Evolutionary conservation across 129 eudicot species (phyloP), one percentile per base, ranked within the genome.

Genomic region (Kitagawia praeruptora): DNA sequence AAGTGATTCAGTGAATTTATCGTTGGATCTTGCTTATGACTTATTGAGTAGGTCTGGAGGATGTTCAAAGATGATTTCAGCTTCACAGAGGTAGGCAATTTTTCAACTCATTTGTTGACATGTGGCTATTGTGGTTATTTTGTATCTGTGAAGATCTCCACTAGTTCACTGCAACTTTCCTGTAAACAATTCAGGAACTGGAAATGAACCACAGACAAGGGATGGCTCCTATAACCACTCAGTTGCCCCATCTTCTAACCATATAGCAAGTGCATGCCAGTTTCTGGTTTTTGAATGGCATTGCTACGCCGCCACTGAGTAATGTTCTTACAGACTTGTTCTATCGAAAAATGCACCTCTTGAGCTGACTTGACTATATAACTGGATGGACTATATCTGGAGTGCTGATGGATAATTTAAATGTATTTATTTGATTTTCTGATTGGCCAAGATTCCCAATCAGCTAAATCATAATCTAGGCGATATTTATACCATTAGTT

Each of bases 11-110:
- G 13, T 4, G 12, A 46, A 46, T 38, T 5, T 38, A 14, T 27
- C 45, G 19, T 18, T 41, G 70, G 53, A 42, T 51, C 40, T 28
- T 25, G 72, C 64, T 25, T 45, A 14, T 12, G 72, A 80, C 44
- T 41, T 73, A 73, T 40, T 47, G 3, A 72, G 70, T 13, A 40
- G 44, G 71, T 76, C 74, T 27, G 78, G 34, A 49, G 23, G 74
- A 21, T 38, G 69, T 53, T 54, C 44, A 73, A 16, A 9, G 71
- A 54, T 25, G 63, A 37, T 6, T 19, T 19, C n/a, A 77, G 74
- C 61, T 25, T 42, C 4, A 40, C 63, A 54, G 54, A 81, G 84
- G 80, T 81, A 76, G 38, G 76, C 40, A 67, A n/a, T 76, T 54
- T 38, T 4, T 31, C 39, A 48, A 34, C 53, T 66, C 69, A 66